Evolutionary conservation across 2,329 filamentous ascomycete species (phyloP).

Genomic region (Pleurostoma richardsiae): DNA sequence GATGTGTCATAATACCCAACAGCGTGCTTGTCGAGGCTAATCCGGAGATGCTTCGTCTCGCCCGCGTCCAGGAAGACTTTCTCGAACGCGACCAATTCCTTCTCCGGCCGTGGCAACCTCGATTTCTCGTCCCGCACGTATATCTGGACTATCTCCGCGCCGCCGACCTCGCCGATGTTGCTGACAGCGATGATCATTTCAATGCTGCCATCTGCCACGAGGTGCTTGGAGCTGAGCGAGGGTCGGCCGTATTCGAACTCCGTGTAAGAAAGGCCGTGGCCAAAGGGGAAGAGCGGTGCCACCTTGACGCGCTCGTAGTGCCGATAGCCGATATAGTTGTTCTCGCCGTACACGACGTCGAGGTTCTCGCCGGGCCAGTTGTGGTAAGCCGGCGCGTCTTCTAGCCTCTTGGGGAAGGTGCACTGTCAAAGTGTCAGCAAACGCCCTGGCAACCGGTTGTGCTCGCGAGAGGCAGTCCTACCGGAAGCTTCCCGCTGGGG

Average conservation of each 20-base stretch:
- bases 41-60: conserved; percentile 43
- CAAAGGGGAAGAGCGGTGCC: conserved; percentile 64
- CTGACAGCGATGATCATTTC: conserved; percentile 42
- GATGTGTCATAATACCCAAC: conserved; percentile 60
- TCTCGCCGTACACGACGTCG: conserved; percentile 66
- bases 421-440: conserved; percentile 26
- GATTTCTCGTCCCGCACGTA: conserved; percentile 63
- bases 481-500: conserved; percentile 64
- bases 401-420: conserved; percentile 59
- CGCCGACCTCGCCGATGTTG: conserved; percentile 51
- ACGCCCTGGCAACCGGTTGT: not conserved
- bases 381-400: conserved; percentile 66
- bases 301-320: conserved; percentile 62
- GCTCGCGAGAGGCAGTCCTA: conserved; percentile 19
- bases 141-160: conserved; percentile 62
- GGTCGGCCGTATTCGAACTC: conserved; percentile 59
- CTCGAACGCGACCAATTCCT: conserved; percentile 66
- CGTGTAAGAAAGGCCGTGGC: conserved; percentile 70
- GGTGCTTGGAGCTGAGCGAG: conserved; percentile 36
- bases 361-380: conserved; percentile 70
- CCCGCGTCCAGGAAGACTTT: conserved; percentile 57
- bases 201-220: conserved; percentile 32
- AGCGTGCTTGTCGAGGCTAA: conserved; percentile 43
- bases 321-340: conserved; percentile 67
- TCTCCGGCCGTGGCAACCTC: conserved; percentile 59